A percentile compares a stretch with the other conserved stretches of the same genome.
These are phyloP conservation scores for Xylaria digitata DNA, from an alignment of 2,329 filamentous ascomycete genomes.

Conservation along the genomic window DNA sequence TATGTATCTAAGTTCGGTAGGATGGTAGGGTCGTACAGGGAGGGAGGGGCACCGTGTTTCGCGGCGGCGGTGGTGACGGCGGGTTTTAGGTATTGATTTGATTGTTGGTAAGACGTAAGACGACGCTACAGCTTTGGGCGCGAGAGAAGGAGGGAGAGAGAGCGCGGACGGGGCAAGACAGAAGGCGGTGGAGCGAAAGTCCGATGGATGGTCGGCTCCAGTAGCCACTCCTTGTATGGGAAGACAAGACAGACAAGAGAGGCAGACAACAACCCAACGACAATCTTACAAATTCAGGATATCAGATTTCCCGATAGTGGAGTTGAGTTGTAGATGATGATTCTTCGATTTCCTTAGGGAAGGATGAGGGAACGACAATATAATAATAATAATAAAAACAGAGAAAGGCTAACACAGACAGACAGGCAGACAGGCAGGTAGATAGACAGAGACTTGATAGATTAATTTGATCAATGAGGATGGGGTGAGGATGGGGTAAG, in stretches of 20 bases:
- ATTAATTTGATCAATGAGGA: conserved; percentile 13
- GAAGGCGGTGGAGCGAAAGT: conserved; percentile 9
- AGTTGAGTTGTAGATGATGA: too few relatives aligned
- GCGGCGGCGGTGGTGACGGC: conserved; percentile 11
- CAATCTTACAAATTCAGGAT: too few relatives aligned
- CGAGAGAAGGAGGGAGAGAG: conserved; percentile 2
- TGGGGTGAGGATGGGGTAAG: conserved; percentile 4
- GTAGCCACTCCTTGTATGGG: not conserved
- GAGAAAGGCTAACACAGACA: too few relatives aligned
- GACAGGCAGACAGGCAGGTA: not conserved
- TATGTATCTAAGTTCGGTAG: not conserved
- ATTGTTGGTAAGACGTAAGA: conserved; percentile 21
- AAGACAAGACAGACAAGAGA: conserved; percentile 3
- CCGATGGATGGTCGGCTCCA: conserved; percentile 3
- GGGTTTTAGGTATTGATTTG: conserved; percentile 19
- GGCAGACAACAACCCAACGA: too few relatives aligned
- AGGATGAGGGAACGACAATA: not conserved
- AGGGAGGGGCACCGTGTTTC: conserved; percentile 33
- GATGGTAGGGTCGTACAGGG: conserved; percentile 14
- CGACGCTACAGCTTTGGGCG: conserved; percentile 9
- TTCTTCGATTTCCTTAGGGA: not conserved
- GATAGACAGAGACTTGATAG: not conserved
- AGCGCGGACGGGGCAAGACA: not conserved
- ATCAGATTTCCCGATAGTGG: too few relatives aligned
- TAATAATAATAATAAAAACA: not conserved